These are phyloP conservation scores for Geosmithia flava DNA, from an alignment of 2,329 filamentous ascomycete genomes.

Conservation along the genomic window DNA sequence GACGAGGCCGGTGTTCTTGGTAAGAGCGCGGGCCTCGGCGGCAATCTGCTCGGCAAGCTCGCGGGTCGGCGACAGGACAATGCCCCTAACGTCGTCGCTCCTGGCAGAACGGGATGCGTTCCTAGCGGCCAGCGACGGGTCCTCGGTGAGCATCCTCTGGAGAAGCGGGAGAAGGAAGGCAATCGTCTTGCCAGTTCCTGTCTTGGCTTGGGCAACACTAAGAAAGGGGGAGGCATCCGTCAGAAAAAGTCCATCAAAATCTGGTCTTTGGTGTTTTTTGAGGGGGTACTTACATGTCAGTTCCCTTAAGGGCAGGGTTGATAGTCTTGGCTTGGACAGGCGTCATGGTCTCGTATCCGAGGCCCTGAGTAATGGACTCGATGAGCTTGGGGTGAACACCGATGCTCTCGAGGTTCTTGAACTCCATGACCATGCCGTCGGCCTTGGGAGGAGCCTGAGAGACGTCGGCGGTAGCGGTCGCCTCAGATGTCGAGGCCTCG, in stretches of 20 bases:
- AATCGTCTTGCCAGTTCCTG: slow-evolving; percentile 91
- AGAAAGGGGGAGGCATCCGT: slow-evolving; percentile 4
- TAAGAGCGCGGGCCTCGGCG: slow-evolving; percentile 62
- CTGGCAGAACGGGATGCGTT: slow-evolving; percentile 19
- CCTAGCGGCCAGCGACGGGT: slow-evolving; percentile 46
- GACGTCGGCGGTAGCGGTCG: slow-evolving; percentile 5
- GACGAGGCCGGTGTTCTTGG: slow-evolving; percentile 50
- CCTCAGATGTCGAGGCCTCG: slow-evolving; percentile 18
- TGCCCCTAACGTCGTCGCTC: slow-evolving; percentile 51
- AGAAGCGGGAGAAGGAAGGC: slow-evolving; percentile 82
- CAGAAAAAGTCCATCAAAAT: neutral
- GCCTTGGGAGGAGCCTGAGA: slow-evolving; percentile 1
- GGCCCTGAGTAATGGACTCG: slow-evolving; percentile 52
- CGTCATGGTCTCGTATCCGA: slow-evolving; percentile 80
- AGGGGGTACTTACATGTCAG: slow-evolving; percentile 57
- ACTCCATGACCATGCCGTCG: slow-evolving; percentile 20
- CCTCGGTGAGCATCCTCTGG: slow-evolving; percentile 59
- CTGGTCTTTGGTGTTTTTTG: neutral
- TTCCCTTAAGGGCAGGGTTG: slow-evolving; percentile 63
- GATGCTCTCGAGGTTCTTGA: slow-evolving; percentile 28
- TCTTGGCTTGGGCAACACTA: slow-evolving; percentile 87
- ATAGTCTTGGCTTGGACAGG: slow-evolving; percentile 84
- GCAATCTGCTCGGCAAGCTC: slow-evolving; percentile 75
- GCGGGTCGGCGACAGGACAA: slow-evolving; percentile 68
- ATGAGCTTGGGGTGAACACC: slow-evolving; percentile 55